Conservation (phyloP, 352 stramenopile species). For the Phytopythium mirpurense region DNA sequence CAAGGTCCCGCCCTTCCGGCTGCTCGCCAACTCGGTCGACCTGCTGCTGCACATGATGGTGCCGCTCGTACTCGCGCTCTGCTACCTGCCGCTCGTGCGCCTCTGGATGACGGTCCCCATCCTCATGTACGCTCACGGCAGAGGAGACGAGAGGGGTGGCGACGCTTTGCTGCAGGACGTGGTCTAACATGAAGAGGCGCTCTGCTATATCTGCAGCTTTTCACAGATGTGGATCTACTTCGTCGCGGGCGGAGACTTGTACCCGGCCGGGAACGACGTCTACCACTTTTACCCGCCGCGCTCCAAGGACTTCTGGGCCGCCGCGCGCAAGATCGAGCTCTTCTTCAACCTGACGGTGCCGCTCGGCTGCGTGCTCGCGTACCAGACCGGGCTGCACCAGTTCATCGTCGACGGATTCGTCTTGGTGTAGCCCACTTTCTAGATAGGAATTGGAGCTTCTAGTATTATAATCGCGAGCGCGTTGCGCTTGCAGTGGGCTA, state of each 20-base stretch:
- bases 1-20: constrained; percentile 24
- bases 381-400: constrained; percentile 23
- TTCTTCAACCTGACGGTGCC: constrained; percentile 36
- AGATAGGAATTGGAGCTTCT: background rate
- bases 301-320: constrained; percentile 34
- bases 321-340: constrained; percentile 38
- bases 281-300: constrained; percentile 43
- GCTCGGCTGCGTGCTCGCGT: constrained; percentile 23
- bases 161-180: too few species aligned
- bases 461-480: background rate
- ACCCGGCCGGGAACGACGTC: constrained; percentile 26
- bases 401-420: constrained; percentile 24
- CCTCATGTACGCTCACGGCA: constrained; percentile 32
- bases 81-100: constrained; percentile 33
- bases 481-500: too few species aligned
- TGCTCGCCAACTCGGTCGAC: constrained; percentile 34
- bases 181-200: background rate
- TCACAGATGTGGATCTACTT: constrained; percentile 42
- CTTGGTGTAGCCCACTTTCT: background rate
- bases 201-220: constrained; percentile 17
- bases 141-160: too few species aligned
- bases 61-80: constrained; percentile 32
- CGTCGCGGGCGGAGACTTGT: constrained; percentile 32
- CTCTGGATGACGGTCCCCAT: constrained; percentile 45
- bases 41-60: constrained; percentile 37